Evolutionary conservation across 768 basidiomycete genomes (phyloP), one percentile per base, ranked within the genome.

Genomic region (Russula dissimulans): DNA sequence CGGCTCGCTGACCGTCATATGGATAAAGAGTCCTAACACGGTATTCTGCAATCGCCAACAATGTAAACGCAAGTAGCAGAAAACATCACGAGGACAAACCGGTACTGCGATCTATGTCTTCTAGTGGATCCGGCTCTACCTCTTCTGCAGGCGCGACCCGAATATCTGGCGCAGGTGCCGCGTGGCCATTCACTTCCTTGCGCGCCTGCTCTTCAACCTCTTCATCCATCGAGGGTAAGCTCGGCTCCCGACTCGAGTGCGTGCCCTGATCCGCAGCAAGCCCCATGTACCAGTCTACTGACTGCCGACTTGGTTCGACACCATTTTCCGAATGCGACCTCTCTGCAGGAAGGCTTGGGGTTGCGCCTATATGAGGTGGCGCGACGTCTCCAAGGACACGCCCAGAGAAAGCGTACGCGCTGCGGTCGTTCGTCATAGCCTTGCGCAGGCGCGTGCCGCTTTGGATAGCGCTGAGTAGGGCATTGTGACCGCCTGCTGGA

Each of bases 241-340:
- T 74, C 34, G 75, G 67, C 47, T 68, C 68, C 22, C 65, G 62
- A 26, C 68, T 72, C 26, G 69, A 71, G 10, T 31, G 57, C 32
- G 69, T 68, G 39, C 77, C 79, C 41, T 75, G 74, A 74, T 95
- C 86, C 42, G 87, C 88, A 12, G 95, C 93, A 12, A 95, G 78
- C 36, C 86, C 87, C 53, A 85, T 81, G 69, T 91, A 93, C 95
- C 95, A 98, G 67, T 92, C 94, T 4, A 95, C 87, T 7, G 86
- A 87, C 71, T 93, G 87, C 60, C 85, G 62, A 34, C 56, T 61
- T 34, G 38, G 38, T 29, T 46, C 36, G n/a, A n/a, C 42, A 12
- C 29, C 31, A 17, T 26, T 49, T 87, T 81, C 56, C 73, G 78
- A 38, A 78, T 73, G 41, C 69, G 63, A 41, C 64, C 57, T 38